Base-by-base conservation (phyloP, 345 rosid species). In the Triadica sebifera region DNA sequence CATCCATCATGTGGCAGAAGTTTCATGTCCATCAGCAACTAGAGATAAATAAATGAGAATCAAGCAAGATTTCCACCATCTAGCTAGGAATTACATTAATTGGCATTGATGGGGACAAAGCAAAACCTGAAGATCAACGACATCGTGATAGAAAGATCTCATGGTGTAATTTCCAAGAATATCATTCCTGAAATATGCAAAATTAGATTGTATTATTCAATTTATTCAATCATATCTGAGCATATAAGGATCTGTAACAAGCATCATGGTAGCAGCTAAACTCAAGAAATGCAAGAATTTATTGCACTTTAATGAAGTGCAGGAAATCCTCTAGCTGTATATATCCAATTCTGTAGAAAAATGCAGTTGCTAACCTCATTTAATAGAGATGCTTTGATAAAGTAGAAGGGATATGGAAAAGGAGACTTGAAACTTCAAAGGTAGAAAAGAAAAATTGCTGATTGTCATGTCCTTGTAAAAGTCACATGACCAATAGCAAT, bases 61-160 rank as follows among this genome's bases (percentile, higher is more conserved):
- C 51, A 62, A 56, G 37, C 20, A 52, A 58, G 13, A 16, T n/a
- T 51, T 39, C 16, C 57, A 46, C 65, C 62, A 66, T 62, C 68
- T 62, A 62, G 45, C 50, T 24, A 73, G 46, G 24, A 53, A 49
- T 62, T 50, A 34, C 19, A 37, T 17, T 55, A 72, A 37, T 11
- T 46, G 17, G 19, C 12, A 56, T 4, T 25, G 41, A 5, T 38
- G 65, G 29, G 63, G 62, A 57, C 29, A 53, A 46, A 74, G 76
- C 75, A 74, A 66, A 74, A 94, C 97, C 95, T 89, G 93, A 57
- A 89, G 93, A 49, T 79, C 76, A 70, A 88, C 82, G 72, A 92
- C 92, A 69, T 86, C 87, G 39, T 34, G 77, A 77, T 90, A 94
- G 84, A 90, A 90, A 76, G 95, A 82, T 43, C 82, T 77, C 87